Base-by-base conservation (phyloP, 441 rosid genomes). In the Erysimum cheiri region DNA sequence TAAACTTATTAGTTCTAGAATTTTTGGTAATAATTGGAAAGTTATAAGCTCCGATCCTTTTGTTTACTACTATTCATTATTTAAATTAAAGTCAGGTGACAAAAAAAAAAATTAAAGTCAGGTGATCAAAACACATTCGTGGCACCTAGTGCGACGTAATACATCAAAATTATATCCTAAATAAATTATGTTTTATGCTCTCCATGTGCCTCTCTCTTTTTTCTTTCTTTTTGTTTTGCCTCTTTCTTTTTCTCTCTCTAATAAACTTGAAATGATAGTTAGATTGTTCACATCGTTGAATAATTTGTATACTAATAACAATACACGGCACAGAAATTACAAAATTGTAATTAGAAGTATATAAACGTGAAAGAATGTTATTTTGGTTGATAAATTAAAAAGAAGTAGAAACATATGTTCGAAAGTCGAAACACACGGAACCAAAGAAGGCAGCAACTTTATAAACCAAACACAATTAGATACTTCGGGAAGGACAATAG, bases 41-140 rank as follows among this genome's bases (percentile, higher is more conserved):
- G 64, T 47, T 55, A 72, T 17, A 26, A 17, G 50, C 77, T 66
- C 67, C 26, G 67, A 50, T 59, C 67, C 48, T 73, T 59, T 73
- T 41, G 55, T 41, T 60, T 52, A 52, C 56, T 14, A 43, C 31
- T 11, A 32, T 31, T 49, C 4, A 33, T 24, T 57, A 31, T 14
- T 33, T 3, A 3, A 17, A 22, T 17, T 52, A 69, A 66, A 54
- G 69, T 46, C 53, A 61, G 64, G 70, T 68, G 52, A 19, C 22
- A 19, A 19, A 19, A 19, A 19, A 19, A 19, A 19, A 3, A 17
- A 22, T 17, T 52, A 69, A 66, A 54, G 69, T 46, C 53, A 61
- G 64, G 70, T 68, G 52, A 19, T 68, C 53, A 62, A 69, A 47
- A 62, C 65, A 62, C 70, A 62, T 50, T 68, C 74, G 66, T 68